phyloP scores from a whole-genome alignment of 129 eudicot genomes.

The Solidago caesia region DNA sequence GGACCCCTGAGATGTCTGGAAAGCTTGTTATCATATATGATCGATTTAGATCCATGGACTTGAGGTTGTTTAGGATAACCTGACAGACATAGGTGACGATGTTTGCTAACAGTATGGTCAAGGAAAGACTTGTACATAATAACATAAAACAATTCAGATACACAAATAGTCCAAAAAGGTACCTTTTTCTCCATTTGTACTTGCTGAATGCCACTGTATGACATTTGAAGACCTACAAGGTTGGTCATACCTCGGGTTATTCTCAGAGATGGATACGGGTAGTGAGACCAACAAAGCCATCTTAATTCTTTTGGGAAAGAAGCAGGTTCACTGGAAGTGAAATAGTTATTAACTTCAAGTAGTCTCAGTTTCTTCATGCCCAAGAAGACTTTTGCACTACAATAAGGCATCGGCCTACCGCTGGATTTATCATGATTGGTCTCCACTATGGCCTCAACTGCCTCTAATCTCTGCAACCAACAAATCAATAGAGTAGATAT shows the following conservation, averaged over 20 bases:
- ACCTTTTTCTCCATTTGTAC: neutral
- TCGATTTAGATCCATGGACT: neutral
- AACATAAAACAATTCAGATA: neutral
- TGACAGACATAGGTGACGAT: neutral
- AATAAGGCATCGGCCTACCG: neutral
- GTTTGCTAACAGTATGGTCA: neutral
- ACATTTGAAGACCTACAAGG: neutral
- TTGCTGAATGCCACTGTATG: neutral
- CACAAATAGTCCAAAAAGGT: neutral
- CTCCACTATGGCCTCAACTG: constrained; percentile 7
- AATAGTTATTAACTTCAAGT: neutral
- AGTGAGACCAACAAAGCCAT: neutral
- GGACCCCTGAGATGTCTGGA: constrained; percentile 8
- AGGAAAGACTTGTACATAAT: neutral
- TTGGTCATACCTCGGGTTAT: neutral
- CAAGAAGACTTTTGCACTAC: neutral
- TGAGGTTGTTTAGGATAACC: neutral
- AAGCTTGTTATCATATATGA: neutral
- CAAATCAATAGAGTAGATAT: neutral
- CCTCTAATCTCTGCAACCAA: neutral
- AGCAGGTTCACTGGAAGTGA: neutral
- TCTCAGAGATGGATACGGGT: neutral
- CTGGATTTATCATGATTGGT: neutral
- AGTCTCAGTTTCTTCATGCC: neutral
- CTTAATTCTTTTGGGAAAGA: neutral